Evolutionary conservation across 2,329 filamentous ascomycete species (phyloP).

Genomic region (Colletotrichum magnum): DNA sequence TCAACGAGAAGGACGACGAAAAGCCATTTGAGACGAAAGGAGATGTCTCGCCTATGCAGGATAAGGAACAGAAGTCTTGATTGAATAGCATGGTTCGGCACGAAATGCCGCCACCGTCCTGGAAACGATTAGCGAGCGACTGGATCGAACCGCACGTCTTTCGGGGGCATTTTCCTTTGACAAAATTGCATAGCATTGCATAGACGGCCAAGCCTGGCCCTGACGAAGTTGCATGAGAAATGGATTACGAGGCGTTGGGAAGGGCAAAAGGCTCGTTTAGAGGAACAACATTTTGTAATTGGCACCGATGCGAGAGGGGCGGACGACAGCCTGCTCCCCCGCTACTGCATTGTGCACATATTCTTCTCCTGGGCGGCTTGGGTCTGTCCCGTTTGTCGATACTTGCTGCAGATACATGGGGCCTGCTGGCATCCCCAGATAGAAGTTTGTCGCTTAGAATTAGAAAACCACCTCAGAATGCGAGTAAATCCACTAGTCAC

Average conservation of each 20-base stretch:
- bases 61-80: conserved; percentile 28
- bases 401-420: conserved; percentile 14
- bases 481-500: not conserved
- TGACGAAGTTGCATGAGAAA: conserved; percentile 39
- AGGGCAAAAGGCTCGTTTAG: not conserved
- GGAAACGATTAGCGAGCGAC: not conserved
- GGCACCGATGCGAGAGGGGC: conserved; percentile 11
- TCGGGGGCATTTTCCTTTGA: conserved; percentile 1
- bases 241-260: conserved; percentile 39
- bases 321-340: not conserved
- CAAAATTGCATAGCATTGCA: conserved; percentile 31
- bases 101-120: too few relatives aligned
- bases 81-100: not conserved
- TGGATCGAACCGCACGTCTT: not conserved
- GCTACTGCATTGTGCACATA: conserved; percentile 7
- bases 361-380: not conserved
- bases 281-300: conserved; percentile 5
- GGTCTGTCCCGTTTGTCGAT: conserved; percentile 3
- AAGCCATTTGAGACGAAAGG: conserved; percentile 16
- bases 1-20: conserved; percentile 35
- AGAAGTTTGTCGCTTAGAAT: conserved; percentile 16
- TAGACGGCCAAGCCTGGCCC: conserved; percentile 20
- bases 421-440: conserved; percentile 7
- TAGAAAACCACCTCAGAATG: conserved; percentile 14
- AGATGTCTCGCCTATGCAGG: conserved; percentile 21